A percentile compares a stretch with the other conserved stretches of the same genome.
phyloP scores from a whole-genome alignment of 2,329 filamentous ascomycete species.

The Colletotrichum sp. region DNA sequence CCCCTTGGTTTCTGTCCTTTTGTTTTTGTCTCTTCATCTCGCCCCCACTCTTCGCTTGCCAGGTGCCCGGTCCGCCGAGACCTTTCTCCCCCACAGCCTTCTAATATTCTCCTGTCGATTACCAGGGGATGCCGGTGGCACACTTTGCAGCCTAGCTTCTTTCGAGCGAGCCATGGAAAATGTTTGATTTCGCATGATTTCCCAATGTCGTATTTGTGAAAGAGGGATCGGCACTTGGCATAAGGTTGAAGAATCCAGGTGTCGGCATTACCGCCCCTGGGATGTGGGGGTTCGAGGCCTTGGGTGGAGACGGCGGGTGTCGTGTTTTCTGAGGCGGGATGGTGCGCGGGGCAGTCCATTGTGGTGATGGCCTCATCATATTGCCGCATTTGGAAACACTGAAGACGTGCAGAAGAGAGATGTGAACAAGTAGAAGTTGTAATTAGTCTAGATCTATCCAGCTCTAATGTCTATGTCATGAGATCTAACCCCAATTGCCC shows the following conservation, averaged over 20 bases:
- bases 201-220: neutral
- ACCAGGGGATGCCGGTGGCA: neutral
- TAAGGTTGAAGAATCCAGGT: neutral
- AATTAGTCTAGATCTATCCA: constrained; percentile 7
- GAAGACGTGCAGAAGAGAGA: rapidly evolving
- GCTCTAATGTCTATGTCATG: neutral
- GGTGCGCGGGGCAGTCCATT: neutral
- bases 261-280: neutral
- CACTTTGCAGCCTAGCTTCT: rapidly evolving
- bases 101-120: neutral
- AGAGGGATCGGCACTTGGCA: neutral
- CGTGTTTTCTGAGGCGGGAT: rapidly evolving
- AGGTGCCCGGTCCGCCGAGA: neutral
- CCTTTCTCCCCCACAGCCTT: neutral
- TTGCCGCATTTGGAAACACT: neutral
- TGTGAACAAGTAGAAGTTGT: neutral
- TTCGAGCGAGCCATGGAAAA: neutral
- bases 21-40: neutral
- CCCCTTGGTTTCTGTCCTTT: neutral
- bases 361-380: neutral
- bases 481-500: constrained; percentile 1
- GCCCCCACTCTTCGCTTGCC: neutral
- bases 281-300: neutral
- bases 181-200: neutral
- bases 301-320: neutral